phyloP scores from a whole-genome alignment of 75 land plant species.

The Ceratopteris richardii region DNA sequence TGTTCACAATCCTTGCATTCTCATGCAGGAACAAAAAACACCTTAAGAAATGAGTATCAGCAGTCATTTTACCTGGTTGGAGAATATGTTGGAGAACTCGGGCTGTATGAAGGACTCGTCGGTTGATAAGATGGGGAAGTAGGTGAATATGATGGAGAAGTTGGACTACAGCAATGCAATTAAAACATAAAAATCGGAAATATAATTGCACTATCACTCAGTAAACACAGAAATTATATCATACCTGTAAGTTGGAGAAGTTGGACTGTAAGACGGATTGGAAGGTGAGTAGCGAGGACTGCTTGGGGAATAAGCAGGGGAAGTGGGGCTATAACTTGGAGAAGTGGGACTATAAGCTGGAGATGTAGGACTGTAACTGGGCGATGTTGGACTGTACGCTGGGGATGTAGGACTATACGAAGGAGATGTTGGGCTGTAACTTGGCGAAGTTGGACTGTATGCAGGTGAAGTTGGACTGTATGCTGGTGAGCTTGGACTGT shows the following conservation, averaged over 20 bases:
- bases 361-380: slow-evolving; percentile 73
- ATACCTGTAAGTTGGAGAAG: slow-evolving; percentile 85
- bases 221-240: neutral
- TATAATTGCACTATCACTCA: too few species aligned
- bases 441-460: slow-evolving; percentile 87
- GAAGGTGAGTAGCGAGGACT: slow-evolving; percentile 67
- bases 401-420: slow-evolving; percentile 87
- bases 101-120: slow-evolving; percentile 78
- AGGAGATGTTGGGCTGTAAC: slow-evolving; percentile 90
- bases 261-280: slow-evolving; percentile 57
- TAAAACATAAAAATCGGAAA: too few species aligned
- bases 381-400: slow-evolving; percentile 82
- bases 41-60: too few species aligned
- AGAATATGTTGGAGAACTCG: slow-evolving; percentile 26
- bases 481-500: slow-evolving; percentile 78
- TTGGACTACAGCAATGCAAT: slow-evolving; percentile 56
- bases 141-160: slow-evolving; percentile 90
- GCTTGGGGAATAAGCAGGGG: slow-evolving; percentile 75
- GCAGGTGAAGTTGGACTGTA: slow-evolving; percentile 89
- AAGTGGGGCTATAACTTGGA: slow-evolving; percentile 66
- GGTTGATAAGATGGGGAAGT: slow-evolving; percentile 92
- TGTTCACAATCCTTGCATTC: too few species aligned
- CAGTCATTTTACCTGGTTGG: slow-evolving; percentile 73
- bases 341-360: slow-evolving; percentile 78
- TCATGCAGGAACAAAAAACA: too few species aligned